These are phyloP conservation scores for Candida frijolesensis DNA, from an alignment of 1,139 yeast genomes.

Conservation along the genomic window DNA sequence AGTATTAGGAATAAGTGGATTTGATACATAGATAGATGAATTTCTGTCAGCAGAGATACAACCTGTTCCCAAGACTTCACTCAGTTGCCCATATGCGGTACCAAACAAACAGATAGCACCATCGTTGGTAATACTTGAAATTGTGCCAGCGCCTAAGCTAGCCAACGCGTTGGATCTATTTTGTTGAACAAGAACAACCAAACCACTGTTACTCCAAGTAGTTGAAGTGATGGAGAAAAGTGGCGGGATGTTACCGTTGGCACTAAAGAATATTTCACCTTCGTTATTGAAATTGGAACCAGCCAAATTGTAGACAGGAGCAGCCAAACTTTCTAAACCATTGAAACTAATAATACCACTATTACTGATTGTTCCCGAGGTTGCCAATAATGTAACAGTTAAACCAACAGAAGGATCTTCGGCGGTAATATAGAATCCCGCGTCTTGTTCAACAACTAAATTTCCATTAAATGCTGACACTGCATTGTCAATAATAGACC, in stretches of 20 bases:
- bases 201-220: slow-evolving; percentile 31
- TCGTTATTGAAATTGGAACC: slow-evolving; percentile 26
- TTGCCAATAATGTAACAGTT: slow-evolving; percentile 15
- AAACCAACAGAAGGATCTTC: slow-evolving; percentile 12
- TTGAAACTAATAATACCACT: slow-evolving; percentile 28
- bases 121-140: slow-evolving; percentile 23
- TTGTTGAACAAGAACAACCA: slow-evolving; percentile 25
- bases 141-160: slow-evolving; percentile 22
- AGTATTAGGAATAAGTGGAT: slow-evolving; percentile 19
- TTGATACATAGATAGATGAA: slow-evolving; percentile 24
- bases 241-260: slow-evolving; percentile 23
- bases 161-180: slow-evolving; percentile 22
- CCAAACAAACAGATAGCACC: slow-evolving; percentile 35
- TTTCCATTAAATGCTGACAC: slow-evolving; percentile 24
- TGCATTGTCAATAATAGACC: slow-evolving; percentile 36
- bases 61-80: slow-evolving; percentile 29
- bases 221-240: slow-evolving; percentile 23
- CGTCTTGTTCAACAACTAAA: slow-evolving; percentile 21
- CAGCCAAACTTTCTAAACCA: slow-evolving; percentile 19
- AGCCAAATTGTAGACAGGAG: slow-evolving; percentile 24
- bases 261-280: slow-evolving; percentile 32
- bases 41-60: slow-evolving; percentile 28
- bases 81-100: slow-evolving; percentile 26
- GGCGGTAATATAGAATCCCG: slow-evolving; percentile 23
- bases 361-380: slow-evolving; percentile 20